Conservation (phyloP, 106 monocot genomes). For the Iris macrosiphon region DNA sequence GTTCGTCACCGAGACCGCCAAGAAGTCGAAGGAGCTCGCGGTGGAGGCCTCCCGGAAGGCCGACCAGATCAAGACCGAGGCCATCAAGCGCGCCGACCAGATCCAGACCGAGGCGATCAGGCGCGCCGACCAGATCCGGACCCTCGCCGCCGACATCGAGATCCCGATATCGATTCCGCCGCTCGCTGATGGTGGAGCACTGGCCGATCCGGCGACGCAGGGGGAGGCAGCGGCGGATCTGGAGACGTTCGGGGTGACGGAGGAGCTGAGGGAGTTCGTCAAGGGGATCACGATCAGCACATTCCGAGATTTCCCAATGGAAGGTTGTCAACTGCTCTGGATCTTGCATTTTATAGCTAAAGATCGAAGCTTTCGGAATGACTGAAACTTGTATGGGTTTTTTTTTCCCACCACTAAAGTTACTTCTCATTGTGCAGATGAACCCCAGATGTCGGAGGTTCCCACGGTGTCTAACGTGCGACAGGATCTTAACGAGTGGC, state of each 20-base stretch:
- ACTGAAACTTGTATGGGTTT: neutral
- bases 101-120: constrained; percentile 70
- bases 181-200: neutral
- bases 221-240: constrained; percentile 35
- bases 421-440: constrained; percentile 31
- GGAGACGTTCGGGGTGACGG: constrained; percentile 72
- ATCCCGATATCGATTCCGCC: constrained; percentile 22
- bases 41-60: constrained; percentile 78
- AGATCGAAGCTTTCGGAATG: neutral
- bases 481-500: constrained; percentile 94
- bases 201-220: neutral
- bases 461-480: constrained; percentile 70
- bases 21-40: constrained; percentile 65
- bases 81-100: constrained; percentile 62
- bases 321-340: constrained; percentile 54
- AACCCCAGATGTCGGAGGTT: constrained; percentile 60
- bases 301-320: constrained; percentile 85
- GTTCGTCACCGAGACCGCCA: constrained; percentile 60
- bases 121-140: constrained; percentile 79
- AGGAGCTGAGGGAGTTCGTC: constrained; percentile 88
- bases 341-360: neutral
- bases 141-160: constrained; percentile 68
- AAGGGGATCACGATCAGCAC: constrained; percentile 82
- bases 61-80: constrained; percentile 39
- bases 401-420: neutral